Base-by-base conservation (phyloP, 495 filamentous ascomycete species). In the Trichocladium uniseriatum region DNA sequence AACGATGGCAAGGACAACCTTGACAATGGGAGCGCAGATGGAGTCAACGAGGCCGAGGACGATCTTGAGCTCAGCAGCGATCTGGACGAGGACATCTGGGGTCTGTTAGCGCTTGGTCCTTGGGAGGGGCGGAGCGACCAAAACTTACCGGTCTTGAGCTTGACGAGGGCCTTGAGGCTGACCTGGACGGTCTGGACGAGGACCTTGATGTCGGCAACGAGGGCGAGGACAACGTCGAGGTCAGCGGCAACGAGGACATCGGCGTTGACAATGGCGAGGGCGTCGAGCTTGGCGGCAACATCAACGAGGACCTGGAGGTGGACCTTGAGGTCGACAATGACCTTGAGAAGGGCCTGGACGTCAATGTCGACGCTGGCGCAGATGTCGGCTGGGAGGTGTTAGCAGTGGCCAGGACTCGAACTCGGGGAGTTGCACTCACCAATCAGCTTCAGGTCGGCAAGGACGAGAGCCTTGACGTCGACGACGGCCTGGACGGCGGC, bases 1-100 rank as follows among this genome's bases (percentile, higher is more conserved):
- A 61, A 69, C 44, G 41, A 53, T 13, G 24, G 19, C 14, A 5
- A 48, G 44, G n/a, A 20, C 45, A 16, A 49, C 10, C 1, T 43
- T 28, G 39, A 38, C 22, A 18, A 48, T 8, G 24, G 45, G 32
- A 22, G 1, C 11, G 38, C 18, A 9, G 45, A 53, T 29, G 44
- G 14, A 2, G 15, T 27, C 18, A 34, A 53, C 22, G 24, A 48
- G 34, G 34, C 16, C 24, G 18, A 53, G 45, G 36, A 41, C 27
- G 18, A 16, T 19, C 19, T 40, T 24, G 29, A 53, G 43, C 36
- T 46, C 38, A 24, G 11, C 38, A 7, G 34, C 40, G 35, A 54
- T 28, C 10, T 28, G 38, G 19, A 15, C 29, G 32, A 53, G 45
- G 45, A 53, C 37, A 3, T 53, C 51, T 47, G 16, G 5, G 11